phyloP scores from a whole-genome alignment of 768 basidiomycete genomes.

The Boletus tylopilopsis region DNA sequence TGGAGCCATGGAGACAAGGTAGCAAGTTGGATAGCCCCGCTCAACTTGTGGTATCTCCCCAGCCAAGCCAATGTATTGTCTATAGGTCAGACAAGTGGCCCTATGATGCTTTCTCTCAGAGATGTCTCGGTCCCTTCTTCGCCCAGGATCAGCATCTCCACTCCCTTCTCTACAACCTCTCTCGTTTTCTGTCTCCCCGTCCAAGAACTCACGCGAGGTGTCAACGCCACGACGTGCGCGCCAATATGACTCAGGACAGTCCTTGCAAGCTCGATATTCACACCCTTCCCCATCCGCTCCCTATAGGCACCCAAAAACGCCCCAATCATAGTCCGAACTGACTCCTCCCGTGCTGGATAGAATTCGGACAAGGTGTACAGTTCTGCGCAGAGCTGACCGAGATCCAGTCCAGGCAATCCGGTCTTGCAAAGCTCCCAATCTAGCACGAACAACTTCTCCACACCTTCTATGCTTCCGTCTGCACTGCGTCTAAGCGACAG shows the following conservation, averaged over 20 bases:
- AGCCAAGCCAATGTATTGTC: neutral
- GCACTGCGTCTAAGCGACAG: slow-evolving; percentile 33
- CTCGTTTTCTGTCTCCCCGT: slow-evolving; percentile 44
- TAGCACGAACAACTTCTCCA: slow-evolving; percentile 46
- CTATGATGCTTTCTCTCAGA: slow-evolving; percentile 30
- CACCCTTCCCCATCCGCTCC: slow-evolving; percentile 11
- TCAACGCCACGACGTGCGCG: slow-evolving; percentile 50
- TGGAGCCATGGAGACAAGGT: slow-evolving; percentile 19
- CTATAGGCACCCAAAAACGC: slow-evolving; percentile 48
- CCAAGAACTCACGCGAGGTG: slow-evolving; percentile 47
- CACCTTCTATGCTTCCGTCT: slow-evolving; percentile 20
- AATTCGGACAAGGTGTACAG: slow-evolving; percentile 49
- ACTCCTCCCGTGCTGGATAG: slow-evolving; percentile 36
- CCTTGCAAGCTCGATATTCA: slow-evolving; percentile 30
- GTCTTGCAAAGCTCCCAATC: slow-evolving; percentile 67
- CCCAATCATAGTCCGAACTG: slow-evolving; percentile 35
- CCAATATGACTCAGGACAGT: slow-evolving; percentile 48
- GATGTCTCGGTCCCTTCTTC: slow-evolving; percentile 24
- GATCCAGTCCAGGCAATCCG: slow-evolving; percentile 54
- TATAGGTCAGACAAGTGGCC: slow-evolving; percentile 15
- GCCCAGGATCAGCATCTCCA: slow-evolving; percentile 39
- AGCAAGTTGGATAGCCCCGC: too few species aligned
- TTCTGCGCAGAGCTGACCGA: slow-evolving; percentile 66
- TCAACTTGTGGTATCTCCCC: neutral
- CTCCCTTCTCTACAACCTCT: slow-evolving; percentile 48